Evolutionary conservation across 257 asterid species (phyloP), one percentile per base, ranked within the genome.

Genomic region (Solanum corneliomulleri): DNA sequence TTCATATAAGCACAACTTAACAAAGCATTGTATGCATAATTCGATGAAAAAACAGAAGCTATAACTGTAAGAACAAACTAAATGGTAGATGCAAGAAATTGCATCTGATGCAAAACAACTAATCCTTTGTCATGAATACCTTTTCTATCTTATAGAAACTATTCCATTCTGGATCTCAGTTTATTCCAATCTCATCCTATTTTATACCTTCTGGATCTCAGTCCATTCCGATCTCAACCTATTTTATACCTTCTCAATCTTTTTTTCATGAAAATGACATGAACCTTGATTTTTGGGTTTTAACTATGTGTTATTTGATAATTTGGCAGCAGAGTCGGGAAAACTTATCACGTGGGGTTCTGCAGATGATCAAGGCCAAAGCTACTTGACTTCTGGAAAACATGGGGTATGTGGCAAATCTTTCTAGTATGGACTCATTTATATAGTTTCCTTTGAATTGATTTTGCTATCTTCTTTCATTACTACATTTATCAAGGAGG

Each of bases 331-430:
- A 93, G 98, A 81, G 45, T 86, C 87, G 33, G 96, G 98, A 39
- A 91, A 92, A 85, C 91, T 93, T 21, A 80, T 93, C 39, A 95
- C 98, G 21, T 95, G 97, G 97, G 98, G 98, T 86, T 95, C 98
- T 49, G 91, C 96, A 35, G 98, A 94, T 90, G 98, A 94, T 90
- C 98, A 95, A 92, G 96, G 98, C 88, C 98, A 93, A 87, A 95
- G 95, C 91, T 95, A 93, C 88, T 89, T 95, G 93, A 91, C 96
- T 20, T 92, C 97, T 60, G 97, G 97, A 90, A 94, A 95, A 92
- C 98, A 95, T 83, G 98, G 94, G 96, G 97, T 94, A 94, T 87
- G 82, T 69, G 62, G 44, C 85, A 80, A 81, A 81, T 15, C 75
- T 52, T 58, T 81, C 47, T 58, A 27, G 33, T 72, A 13, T 25